phyloP scores from a whole-genome alignment of 805 yeast genomes.

The Yarrowia sp. region DNA sequence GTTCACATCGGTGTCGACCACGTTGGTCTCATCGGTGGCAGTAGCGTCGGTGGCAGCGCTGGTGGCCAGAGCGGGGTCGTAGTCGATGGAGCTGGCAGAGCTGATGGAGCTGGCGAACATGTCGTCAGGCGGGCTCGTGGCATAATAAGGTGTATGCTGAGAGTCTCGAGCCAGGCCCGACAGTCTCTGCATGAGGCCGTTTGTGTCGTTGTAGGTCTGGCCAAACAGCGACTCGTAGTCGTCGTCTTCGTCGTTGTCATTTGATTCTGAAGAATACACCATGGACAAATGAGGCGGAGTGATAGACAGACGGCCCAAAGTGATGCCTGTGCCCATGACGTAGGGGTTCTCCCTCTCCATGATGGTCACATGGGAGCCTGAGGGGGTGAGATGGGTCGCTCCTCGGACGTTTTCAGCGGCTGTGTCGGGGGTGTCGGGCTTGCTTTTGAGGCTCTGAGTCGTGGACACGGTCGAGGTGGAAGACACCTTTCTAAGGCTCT shows the following conservation, averaged over 20 bases:
- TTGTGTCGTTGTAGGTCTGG: constrained; percentile 30
- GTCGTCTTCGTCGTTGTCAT: constrained; percentile 32
- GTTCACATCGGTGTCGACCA: background rate
- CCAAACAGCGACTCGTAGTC: constrained; percentile 34
- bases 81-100: constrained; percentile 25
- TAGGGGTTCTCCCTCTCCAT: constrained; percentile 32
- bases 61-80: constrained; percentile 15
- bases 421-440: constrained; percentile 2
- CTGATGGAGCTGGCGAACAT: constrained; percentile 21
- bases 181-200: constrained; percentile 22
- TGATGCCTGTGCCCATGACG: constrained; percentile 34
- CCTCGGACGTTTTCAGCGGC: constrained; percentile 15
- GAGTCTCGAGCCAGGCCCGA: constrained; percentile 7
- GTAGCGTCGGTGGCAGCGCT: constrained; percentile 9
- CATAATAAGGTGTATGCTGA: constrained; percentile 12
- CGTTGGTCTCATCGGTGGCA: constrained; percentile 2
- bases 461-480: constrained; percentile 2
- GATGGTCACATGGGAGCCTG: constrained; percentile 24
- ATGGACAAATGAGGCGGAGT: constrained; percentile 36
- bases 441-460: constrained; percentile 2
- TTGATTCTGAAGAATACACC: constrained; percentile 20
- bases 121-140: constrained; percentile 28
- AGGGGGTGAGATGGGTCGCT: constrained; percentile 20
- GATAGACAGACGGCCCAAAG: constrained; percentile 34
- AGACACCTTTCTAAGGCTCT: constrained; percentile 7